Conservation (phyloP, 2,329 filamentous ascomycete genomes). For the Mollisia scopiformis region DNA sequence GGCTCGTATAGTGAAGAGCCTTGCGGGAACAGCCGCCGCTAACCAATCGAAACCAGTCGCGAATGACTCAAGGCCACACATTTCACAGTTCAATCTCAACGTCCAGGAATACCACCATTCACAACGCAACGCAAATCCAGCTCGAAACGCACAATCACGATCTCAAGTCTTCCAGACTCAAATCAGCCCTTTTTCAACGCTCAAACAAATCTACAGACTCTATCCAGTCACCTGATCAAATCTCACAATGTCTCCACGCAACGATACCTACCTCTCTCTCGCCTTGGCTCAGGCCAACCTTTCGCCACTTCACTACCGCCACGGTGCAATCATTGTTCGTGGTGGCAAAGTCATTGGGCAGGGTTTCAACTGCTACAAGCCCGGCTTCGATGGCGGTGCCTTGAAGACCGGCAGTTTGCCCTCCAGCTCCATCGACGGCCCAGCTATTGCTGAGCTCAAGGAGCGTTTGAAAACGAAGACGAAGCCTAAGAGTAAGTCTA, state of each 20-base stretch:
- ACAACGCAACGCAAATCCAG: background rate
- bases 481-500: conserved; percentile 41
- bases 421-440: conserved; percentile 29
- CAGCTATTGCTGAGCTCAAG: conserved; percentile 38
- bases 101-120: background rate
- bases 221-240: background rate
- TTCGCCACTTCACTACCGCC: conserved; percentile 52
- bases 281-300: conserved; percentile 54
- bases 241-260: conserved; percentile 32
- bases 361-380: conserved; percentile 53
- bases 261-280: conserved; percentile 51
- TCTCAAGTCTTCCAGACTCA: background rate
- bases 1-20: background rate
- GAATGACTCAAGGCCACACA: background rate
- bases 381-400: conserved; percentile 51
- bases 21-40: background rate
- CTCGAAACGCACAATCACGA: background rate
- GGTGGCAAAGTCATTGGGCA: conserved; percentile 56
- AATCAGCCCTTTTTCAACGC: background rate
- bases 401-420: conserved; percentile 49
- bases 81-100: background rate
- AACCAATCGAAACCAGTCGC: background rate
- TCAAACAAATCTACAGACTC: background rate
- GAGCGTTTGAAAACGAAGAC: conserved; percentile 39
- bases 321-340: conserved; percentile 53